These are phyloP conservation scores for Alternaria sp. DNA, from an alignment of 2,329 filamentous ascomycete genomes.

Conservation along the genomic window DNA sequence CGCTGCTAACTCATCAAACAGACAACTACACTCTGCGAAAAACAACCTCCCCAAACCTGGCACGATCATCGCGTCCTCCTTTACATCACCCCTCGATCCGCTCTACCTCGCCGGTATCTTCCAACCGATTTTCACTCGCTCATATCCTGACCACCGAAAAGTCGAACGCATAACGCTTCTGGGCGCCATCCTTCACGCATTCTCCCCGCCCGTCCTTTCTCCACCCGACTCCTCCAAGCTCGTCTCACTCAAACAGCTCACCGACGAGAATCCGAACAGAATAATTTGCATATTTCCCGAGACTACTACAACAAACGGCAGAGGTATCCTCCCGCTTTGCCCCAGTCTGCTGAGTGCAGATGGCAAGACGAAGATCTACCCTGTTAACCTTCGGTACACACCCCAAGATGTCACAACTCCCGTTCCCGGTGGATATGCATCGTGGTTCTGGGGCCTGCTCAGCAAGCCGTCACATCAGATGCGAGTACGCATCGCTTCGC, in stretches of 20 bases:
- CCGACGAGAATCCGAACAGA: conserved; percentile 74
- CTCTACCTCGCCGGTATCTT: conserved; percentile 96
- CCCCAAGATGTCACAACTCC: conserved; percentile 91
- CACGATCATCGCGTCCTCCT: conserved; percentile 87
- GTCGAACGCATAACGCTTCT: conserved; percentile 82
- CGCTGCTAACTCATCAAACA: conserved; percentile 18
- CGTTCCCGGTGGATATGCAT: conserved; percentile 74
- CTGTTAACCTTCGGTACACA: conserved; percentile 88
- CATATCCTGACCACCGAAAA: conserved; percentile 76
- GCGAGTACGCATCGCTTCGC: conserved; percentile 87
- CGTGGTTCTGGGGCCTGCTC: conserved; percentile 87
- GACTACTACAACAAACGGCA: conserved; percentile 92
- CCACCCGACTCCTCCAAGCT: conserved; percentile 48
- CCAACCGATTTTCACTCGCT: conserved; percentile 91
- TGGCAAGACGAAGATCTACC: conserved; percentile 79
- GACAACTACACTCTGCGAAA: conserved; percentile 33
- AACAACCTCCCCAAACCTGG: conserved; percentile 79
- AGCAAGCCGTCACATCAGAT: conserved; percentile 88
- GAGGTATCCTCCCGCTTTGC: conserved; percentile 85
- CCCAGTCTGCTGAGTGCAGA: conserved; percentile 77
- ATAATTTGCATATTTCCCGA: conserved; percentile 91
- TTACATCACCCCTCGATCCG: conserved; percentile 91
- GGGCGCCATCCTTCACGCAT: conserved; percentile 76
- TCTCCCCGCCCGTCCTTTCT: conserved; percentile 64
- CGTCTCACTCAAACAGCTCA: conserved; percentile 58